Conservation (phyloP, 129 eudicot species). For the Heracleum sosnowskyi region DNA sequence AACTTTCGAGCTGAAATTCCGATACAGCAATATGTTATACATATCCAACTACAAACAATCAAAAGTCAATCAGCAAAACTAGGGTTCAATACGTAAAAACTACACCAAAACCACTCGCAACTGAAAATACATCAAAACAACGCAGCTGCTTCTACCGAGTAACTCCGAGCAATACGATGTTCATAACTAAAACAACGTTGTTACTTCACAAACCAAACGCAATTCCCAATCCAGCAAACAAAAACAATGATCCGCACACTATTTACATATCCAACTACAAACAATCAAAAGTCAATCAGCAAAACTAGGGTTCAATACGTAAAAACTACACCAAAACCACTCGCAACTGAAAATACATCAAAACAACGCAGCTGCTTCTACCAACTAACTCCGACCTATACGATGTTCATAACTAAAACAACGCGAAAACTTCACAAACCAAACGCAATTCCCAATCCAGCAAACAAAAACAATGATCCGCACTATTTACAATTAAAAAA, state of each 20-base stretch:
- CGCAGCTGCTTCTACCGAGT: conserved; percentile 5
- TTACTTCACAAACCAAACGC: too few species aligned
- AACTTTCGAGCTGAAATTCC: not conserved
- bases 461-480: not conserved
- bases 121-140: conserved; percentile 19
- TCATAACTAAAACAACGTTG: too few species aligned
- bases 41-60: not conserved
- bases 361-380: conserved; percentile 14
- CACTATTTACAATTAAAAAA: not conserved
- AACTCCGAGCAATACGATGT: not conserved
- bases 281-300: not conserved
- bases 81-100: not conserved
- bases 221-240: too few species aligned
- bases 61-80: not conserved
- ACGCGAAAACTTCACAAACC: not conserved
- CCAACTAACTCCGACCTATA: not conserved
- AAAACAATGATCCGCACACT: too few species aligned
- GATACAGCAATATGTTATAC: not conserved
- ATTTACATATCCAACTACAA: too few species aligned
- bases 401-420: not conserved
- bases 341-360: conserved; percentile 13
- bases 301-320: too few species aligned
- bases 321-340: not conserved
- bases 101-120: not conserved
- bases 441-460: not conserved